These are phyloP conservation scores for Claviceps fusiformis DNA, from an alignment of 2,329 filamentous ascomycete genomes.

Conservation along the genomic window DNA sequence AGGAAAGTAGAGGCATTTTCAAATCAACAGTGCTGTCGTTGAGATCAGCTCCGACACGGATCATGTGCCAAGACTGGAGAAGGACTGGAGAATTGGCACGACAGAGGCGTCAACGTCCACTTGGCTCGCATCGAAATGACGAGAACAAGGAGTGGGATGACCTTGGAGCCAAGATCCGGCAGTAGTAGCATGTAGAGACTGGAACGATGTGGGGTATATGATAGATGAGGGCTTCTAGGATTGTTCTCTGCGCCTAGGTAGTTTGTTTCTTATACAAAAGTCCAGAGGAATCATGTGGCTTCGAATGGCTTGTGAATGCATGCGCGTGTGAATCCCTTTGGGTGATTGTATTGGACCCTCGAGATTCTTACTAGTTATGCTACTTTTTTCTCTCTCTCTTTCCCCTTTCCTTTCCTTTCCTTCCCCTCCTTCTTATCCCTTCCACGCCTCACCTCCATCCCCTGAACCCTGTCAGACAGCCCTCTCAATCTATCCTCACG, in stretches of 20 bases:
- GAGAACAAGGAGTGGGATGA: not conserved
- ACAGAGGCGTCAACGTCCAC: too few relatives aligned
- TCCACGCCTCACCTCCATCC: too few relatives aligned
- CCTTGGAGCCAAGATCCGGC: not conserved
- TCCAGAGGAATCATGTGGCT: not conserved
- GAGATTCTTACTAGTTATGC: too few relatives aligned
- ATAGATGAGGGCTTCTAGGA: conserved; percentile 5
- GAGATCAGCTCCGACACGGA: not conserved
- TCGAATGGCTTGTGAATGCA: not conserved
- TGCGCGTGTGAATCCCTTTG: too few relatives aligned
- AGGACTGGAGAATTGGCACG: not conserved
- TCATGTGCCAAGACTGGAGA: not conserved
- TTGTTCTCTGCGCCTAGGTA: conserved; percentile 3
- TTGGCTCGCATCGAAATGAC: not conserved
- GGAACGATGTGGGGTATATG: not conserved
- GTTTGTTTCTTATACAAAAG: conserved; percentile 2
- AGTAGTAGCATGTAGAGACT: not conserved
- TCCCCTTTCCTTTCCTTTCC: too few relatives aligned
- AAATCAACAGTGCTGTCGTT: not conserved
- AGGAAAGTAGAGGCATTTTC: not conserved
- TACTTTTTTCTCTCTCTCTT: too few relatives aligned
- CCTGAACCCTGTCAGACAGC: too few relatives aligned
- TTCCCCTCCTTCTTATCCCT: too few relatives aligned
- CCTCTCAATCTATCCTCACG: too few relatives aligned
- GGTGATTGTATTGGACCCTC: too few relatives aligned